Percentiles rank a stretch among this genome's conserved stretches.
Conservation (phyloP, 2,329 filamentous ascomycete genomes). For the Myriosclerotinia duriaeana region DNA sequence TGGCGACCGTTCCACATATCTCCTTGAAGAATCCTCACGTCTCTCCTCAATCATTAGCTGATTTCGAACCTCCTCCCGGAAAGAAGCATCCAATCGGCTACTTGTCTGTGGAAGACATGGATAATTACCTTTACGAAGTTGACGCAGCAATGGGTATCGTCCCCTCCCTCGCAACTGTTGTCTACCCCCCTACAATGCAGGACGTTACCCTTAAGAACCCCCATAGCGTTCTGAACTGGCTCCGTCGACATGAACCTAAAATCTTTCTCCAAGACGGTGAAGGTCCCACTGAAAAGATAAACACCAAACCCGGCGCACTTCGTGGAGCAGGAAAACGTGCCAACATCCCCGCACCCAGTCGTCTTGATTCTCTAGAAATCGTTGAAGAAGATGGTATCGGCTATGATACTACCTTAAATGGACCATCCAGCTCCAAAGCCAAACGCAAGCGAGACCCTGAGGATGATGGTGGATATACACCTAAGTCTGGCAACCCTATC, state of each 20-base stretch:
- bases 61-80: conserved; percentile 48
- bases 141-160: conserved; percentile 42
- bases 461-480: conserved; percentile 56
- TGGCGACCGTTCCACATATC: conserved; percentile 35
- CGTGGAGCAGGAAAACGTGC: conserved; percentile 42
- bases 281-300: conserved; percentile 45
- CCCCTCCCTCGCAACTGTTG: conserved; percentile 36
- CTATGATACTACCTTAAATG: conserved; percentile 38
- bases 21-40: conserved; percentile 28
- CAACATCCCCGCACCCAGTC: conserved; percentile 38
- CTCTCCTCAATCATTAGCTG: conserved; percentile 41
- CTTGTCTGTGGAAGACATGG: conserved; percentile 67
- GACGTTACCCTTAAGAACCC: conserved; percentile 70
- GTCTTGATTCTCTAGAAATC: conserved; percentile 40
- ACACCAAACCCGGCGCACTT: conserved; percentile 41
- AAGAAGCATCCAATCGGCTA: conserved; percentile 60
- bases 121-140: conserved; percentile 68
- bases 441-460: conserved; percentile 52
- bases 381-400: conserved; percentile 42
- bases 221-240: conserved; percentile 93
- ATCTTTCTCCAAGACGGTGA: conserved; percentile 68
- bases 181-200: conserved; percentile 44
- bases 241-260: conserved; percentile 79
- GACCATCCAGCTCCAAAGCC: conserved; percentile 32
- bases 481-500: conserved; percentile 50